Base-by-base conservation (phyloP, 768 basidiomycete genomes). In the Lactarius vividus region DNA sequence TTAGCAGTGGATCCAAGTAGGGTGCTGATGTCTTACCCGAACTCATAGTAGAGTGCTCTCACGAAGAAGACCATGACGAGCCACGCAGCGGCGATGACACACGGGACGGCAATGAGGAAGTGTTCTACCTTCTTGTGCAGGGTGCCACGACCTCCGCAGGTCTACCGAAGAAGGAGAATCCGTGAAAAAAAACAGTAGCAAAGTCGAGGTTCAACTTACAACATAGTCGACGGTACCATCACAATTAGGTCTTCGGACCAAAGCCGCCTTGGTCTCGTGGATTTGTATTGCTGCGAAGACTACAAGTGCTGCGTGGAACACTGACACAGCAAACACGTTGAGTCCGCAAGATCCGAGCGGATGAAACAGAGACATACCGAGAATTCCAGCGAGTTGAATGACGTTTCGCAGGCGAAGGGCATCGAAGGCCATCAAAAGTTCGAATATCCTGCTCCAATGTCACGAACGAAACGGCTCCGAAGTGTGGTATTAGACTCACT, bases 371-470 rank as follows among this genome's bases (percentile, higher is more conserved):
- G 20, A 75, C 83, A 54, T 73, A 91, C 91, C 63, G 58, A 91
- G 79, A 56, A 93, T 85, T 40, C 91, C 91, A 4, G 88, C 72
- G 2, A 94, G 77, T 73, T 94, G 91, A 40, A 94, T 88, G 70
- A 87, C 80, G 72, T 93, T 94, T 67, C 92, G 85, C 67, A 87
- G 70, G 33, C 88, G 82, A 39, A 94, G 79, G n/a, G 92, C 92
- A 79, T 94, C 92, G 68, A 88, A 84, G 3, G 89, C 89, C 83
- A 94, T 89, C 63, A 87, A 77, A 7, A 92, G 76, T 71, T 93
- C 91, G 67, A 94, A 94, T 1, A 92, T 63, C 75, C 92, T 94
- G 65, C 15, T 49, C 20, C 64, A 15, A 70, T 59, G 20, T 71
- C 57, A 59, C 49, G 40, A 39, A 46, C 39, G 35, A 52, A 23